A percentile compares a stretch with the other conserved stretches of the same genome.
Evolutionary conservation across 2,329 filamentous ascomycete species (phyloP).

Genomic region (Cadophora luteo-olivacea): DNA sequence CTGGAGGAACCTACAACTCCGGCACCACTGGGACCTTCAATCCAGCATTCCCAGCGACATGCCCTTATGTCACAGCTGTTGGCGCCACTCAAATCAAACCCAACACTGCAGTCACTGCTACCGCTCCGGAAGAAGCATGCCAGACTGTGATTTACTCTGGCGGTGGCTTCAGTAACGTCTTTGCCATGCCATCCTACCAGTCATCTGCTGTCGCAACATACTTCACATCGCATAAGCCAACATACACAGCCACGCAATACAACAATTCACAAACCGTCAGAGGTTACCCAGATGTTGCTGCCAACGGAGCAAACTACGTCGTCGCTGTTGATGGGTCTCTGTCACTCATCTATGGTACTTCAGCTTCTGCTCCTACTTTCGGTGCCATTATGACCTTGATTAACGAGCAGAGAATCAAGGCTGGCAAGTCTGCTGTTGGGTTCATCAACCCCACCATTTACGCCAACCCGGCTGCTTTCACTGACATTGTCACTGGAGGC

Average conservation of each 20-base stretch:
- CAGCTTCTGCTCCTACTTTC: constrained; percentile 50
- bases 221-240: constrained; percentile 33
- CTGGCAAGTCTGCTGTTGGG: constrained; percentile 49
- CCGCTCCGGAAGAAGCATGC: too few relatives aligned
- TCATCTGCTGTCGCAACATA: constrained; percentile 37
- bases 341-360: constrained; percentile 56
- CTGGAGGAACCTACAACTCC: constrained; percentile 19
- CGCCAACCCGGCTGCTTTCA: constrained; percentile 38
- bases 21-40: constrained; percentile 36
- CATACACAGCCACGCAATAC: constrained; percentile 49
- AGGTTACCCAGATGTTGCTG: constrained; percentile 41
- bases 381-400: constrained; percentile 51
- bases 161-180: constrained; percentile 71
- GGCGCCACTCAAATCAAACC: too few relatives aligned
- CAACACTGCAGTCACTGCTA: too few relatives aligned
- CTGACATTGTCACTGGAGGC: constrained; percentile 42
- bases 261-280: constrained; percentile 51
- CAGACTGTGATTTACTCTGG: constrained; percentile 71
- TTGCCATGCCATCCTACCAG: constrained; percentile 54
- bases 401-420: constrained; percentile 50
- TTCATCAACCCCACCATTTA: constrained; percentile 51
- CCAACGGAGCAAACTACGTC: constrained; percentile 51
- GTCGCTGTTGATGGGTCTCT: constrained; percentile 52
- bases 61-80: constrained; percentile 65
- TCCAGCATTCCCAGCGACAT: constrained; percentile 68